A percentile compares a stretch with the other conserved stretches of the same genome.
Conservation (phyloP, 2,329 filamentous ascomycete genomes). For the Paraphaeosphaeria sporulosa region DNA sequence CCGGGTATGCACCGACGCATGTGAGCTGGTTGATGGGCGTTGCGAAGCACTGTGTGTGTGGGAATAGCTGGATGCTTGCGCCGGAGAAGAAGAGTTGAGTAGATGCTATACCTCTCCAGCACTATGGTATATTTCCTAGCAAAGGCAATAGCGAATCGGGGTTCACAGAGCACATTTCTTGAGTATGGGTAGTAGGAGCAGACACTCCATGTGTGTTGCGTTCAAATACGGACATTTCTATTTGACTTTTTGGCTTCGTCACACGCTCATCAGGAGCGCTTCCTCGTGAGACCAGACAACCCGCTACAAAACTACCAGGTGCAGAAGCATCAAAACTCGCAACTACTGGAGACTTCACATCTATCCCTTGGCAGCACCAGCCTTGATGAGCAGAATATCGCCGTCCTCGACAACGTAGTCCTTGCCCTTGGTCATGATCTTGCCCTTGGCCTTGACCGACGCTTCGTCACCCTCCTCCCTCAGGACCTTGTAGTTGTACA, state of each 20-base stretch:
- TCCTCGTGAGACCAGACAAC: slow-evolving; percentile 1
- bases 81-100: slow-evolving; percentile 27
- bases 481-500: slow-evolving; percentile 85
- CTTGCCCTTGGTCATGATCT: slow-evolving; percentile 98
- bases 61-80: slow-evolving; percentile 47
- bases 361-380: slow-evolving; percentile 74
- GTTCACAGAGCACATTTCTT: background rate
- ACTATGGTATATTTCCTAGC: background rate
- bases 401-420: slow-evolving; percentile 91
- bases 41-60: slow-evolving; percentile 51
- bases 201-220: background rate
- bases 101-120: background rate
- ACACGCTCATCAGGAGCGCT: slow-evolving; percentile 1
- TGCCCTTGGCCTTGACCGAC: slow-evolving; percentile 90
- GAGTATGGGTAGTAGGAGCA: background rate
- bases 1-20: slow-evolving; percentile 40
- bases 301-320: background rate
- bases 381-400: slow-evolving; percentile 87
- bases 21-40: slow-evolving; percentile 46
- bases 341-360: background rate
- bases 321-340: background rate
- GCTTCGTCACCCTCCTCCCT: slow-evolving; percentile 90
- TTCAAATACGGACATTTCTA: slow-evolving; percentile 2
- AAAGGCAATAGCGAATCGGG: background rate
- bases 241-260: slow-evolving; percentile 8